phyloP scores from a whole-genome alignment of 1,139 yeast genomes.

The Taphrina communis region DNA sequence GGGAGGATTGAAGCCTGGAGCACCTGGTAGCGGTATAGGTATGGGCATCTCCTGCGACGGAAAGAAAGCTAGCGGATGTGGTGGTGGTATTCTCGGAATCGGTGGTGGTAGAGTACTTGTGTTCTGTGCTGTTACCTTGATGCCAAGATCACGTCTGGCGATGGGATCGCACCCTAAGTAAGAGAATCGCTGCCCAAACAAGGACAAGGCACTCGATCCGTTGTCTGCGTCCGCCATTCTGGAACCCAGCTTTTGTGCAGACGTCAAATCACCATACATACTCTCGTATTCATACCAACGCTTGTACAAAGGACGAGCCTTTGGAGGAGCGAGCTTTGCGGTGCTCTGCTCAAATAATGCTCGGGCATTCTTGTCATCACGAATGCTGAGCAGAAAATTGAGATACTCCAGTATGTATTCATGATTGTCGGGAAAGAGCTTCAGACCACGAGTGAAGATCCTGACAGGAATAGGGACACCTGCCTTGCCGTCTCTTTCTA shows the following conservation, averaged over 20 bases:
- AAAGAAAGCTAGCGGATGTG: slow-evolving; percentile 22
- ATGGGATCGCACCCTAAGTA: slow-evolving; percentile 38
- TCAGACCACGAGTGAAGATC: slow-evolving; percentile 81
- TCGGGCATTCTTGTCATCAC: slow-evolving; percentile 81
- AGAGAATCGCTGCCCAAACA: slow-evolving; percentile 38
- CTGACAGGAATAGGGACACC: slow-evolving; percentile 59
- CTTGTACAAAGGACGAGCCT: slow-evolving; percentile 56
- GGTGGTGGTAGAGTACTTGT: slow-evolving; percentile 15
- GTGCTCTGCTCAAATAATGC: slow-evolving; percentile 76
- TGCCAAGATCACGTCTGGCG: slow-evolving; percentile 40
- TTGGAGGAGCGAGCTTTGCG: slow-evolving; percentile 54
- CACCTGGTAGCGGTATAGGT: slow-evolving; percentile 11
- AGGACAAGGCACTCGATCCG: slow-evolving; percentile 49
- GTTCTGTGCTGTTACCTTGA: neutral
- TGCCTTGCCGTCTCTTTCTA: slow-evolving; percentile 60
- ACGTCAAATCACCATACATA: slow-evolving; percentile 67
- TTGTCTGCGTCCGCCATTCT: slow-evolving; percentile 73
- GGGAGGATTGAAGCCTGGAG: slow-evolving; percentile 17
- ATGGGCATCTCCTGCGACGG: slow-evolving; percentile 3
- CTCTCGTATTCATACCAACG: slow-evolving; percentile 62
- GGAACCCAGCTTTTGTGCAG: slow-evolving; percentile 68
- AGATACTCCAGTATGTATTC: slow-evolving; percentile 72
- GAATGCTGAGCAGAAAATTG: slow-evolving; percentile 70
- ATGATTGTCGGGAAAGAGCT: slow-evolving; percentile 60
- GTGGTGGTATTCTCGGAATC: slow-evolving; percentile 17